phyloP scores from a whole-genome alignment of 768 basidiomycete species.

The Leucocoprinus birnbaumii region DNA sequence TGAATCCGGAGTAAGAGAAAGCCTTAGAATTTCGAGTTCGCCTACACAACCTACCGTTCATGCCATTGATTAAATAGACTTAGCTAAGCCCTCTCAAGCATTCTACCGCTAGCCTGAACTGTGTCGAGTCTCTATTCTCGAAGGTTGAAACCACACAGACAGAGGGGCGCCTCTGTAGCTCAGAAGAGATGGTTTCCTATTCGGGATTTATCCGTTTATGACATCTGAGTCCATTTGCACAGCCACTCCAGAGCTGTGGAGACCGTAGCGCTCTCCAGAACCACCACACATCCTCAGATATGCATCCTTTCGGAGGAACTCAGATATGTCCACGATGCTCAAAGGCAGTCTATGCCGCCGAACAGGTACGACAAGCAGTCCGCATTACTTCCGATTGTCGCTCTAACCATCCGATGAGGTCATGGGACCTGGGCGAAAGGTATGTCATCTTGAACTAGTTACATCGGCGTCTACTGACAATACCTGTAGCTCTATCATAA shows the following conservation, averaged over 20 bases:
- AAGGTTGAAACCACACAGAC: no score
- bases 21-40: no score
- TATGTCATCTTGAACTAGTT: slow-evolving; percentile 28
- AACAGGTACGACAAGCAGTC: slow-evolving; percentile 54
- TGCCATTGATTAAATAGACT: no score
- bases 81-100: no score
- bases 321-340: slow-evolving; percentile 71
- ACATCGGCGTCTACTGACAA: slow-evolving; percentile 1
- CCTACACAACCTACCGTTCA: no score
- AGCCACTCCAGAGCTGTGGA: background rate
- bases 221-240: background rate
- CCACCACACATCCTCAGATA: slow-evolving; percentile 39
- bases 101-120: no score
- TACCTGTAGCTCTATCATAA: slow-evolving; percentile 71
- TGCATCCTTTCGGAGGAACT: slow-evolving; percentile 54
- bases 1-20: no score
- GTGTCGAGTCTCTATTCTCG: no score
- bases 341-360: slow-evolving; percentile 83
- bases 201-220: no score
- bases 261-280: background rate
- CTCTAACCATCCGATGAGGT: slow-evolving; percentile 38
- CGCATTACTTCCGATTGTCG: background rate
- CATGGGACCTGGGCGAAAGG: slow-evolving; percentile 88
- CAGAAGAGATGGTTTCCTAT: no score
- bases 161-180: no score